These are phyloP conservation scores for Nemophila menziesii DNA, from an alignment of 257 asterid species.

Conservation along the genomic window DNA sequence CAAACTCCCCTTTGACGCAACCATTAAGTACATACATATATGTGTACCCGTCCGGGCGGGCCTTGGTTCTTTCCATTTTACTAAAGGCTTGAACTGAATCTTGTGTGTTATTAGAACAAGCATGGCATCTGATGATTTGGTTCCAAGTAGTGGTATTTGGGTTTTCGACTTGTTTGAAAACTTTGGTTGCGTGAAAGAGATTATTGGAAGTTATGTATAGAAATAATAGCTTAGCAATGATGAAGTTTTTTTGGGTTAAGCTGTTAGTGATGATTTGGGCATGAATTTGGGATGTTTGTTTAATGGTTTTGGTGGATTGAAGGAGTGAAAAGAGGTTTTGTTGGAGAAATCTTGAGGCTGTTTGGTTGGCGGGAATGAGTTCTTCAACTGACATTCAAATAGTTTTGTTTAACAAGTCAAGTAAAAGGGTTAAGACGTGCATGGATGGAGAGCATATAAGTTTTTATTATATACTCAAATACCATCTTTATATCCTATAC, in stretches of 20 bases:
- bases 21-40: constrained; percentile 38
- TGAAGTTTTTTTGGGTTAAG: constrained; percentile 42
- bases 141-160: constrained; percentile 58
- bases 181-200: constrained; percentile 29
- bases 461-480: too few species aligned
- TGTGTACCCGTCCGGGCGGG: constrained; percentile 56
- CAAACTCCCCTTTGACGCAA: constrained; percentile 42
- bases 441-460: too few species aligned
- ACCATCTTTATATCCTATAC: too few species aligned
- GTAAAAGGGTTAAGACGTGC: too few species aligned
- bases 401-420: not conserved
- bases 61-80: constrained; percentile 28
- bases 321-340: constrained; percentile 41
- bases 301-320: constrained; percentile 33
- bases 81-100: constrained; percentile 28
- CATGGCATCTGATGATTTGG: constrained; percentile 50
- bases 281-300: constrained; percentile 49
- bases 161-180: constrained; percentile 38
- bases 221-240: constrained; percentile 46
- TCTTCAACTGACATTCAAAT: constrained; percentile 27
- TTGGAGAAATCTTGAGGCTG: constrained; percentile 32
- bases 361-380: constrained; percentile 20
- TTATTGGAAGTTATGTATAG: constrained; percentile 26
- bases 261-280: constrained; percentile 43
- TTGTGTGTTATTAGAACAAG: constrained; percentile 18